Evolutionary conservation across 75 land plant genomes (phyloP), one percentile per base, ranked within the genome.

Genomic region (Cryptomeria japonica): DNA sequence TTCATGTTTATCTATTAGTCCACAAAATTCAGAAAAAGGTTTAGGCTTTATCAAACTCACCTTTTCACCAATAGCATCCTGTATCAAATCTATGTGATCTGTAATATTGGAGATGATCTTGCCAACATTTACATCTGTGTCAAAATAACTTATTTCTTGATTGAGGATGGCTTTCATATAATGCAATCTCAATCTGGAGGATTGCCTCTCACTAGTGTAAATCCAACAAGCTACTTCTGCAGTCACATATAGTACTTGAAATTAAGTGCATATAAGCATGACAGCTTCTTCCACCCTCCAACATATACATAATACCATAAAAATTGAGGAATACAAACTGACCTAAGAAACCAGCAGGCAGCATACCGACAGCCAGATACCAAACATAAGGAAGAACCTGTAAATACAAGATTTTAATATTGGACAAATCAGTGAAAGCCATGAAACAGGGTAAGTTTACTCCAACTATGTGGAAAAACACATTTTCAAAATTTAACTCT

Each of bases 191-290:
- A 93, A 15, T 28, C 88, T 87, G 12, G 87, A 18, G 31, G 86
- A 34, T 84, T 93, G 93, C 68, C 93, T 86, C 70, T 93, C 91
- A 56, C 93, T 88, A 55, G 93, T 42, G 46, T 93, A 89, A 90
- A 93, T 93, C 93, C 93, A 93, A 83, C 91, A 89, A 39, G 92
- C 89, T n/a, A 89, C 86, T 88, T 93, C 93, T 93, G 89, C 64
- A 84, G 73, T 28, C 68, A 68, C 25, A 19, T 25, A 3, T 28
- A 28, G n/a, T 28, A 19, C 31, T 22, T 51, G 14, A 19, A 6
- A 68, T 68, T 28, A 68, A 68, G 31, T 68, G 8, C n/a, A 68
- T 25, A 25, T 68, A 22, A 22, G 15, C 72, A 19, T 28, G 0
- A 28, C 2, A 10, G 8, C 11, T 4, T 28, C 5, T 6, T 4